A percentile compares a stretch with the other conserved stretches of the same genome.
Evolutionary conservation across 2,329 filamentous ascomycete genomes (phyloP).

Genomic region (Trichoderma guizhouense): DNA sequence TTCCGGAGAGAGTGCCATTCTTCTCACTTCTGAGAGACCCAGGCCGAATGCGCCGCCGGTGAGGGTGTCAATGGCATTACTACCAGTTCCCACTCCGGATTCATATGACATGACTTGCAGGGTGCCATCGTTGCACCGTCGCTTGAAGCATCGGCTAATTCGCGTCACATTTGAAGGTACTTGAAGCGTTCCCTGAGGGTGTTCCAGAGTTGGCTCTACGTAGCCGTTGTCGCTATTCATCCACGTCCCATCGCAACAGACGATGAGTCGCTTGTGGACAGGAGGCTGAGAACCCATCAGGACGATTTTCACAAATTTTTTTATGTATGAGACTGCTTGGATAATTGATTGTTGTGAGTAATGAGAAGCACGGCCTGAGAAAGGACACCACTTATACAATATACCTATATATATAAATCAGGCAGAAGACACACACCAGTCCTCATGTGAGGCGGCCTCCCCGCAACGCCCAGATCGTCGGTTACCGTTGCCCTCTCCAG

Average conservation of each 20-base stretch:
- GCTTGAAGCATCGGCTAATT: slow-evolving; percentile 55
- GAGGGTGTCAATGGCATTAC: slow-evolving; percentile 46
- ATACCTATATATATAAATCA: not conserved
- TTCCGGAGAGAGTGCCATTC: not conserved
- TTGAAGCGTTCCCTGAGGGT: slow-evolving; percentile 42
- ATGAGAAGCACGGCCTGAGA: not conserved
- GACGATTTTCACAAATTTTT: not conserved
- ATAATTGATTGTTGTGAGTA: not conserved
- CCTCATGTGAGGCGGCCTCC: not conserved
- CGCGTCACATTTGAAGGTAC: slow-evolving; percentile 59
- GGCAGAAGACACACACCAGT: not conserved
- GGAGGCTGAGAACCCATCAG: slow-evolving; percentile 1
- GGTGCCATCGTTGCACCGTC: slow-evolving; percentile 47
- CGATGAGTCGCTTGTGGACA: slow-evolving; percentile 44
- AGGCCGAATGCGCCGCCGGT: slow-evolving; percentile 54
- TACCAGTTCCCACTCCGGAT: slow-evolving; percentile 56
- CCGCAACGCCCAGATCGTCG: not conserved
- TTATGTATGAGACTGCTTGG: not conserved
- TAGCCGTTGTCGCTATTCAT: slow-evolving; percentile 51
- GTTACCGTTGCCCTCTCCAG: not conserved
- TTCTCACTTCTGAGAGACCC: slow-evolving; percentile 49
- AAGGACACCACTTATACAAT: not conserved
- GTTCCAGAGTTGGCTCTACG: slow-evolving; percentile 37
- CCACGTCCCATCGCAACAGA: slow-evolving; percentile 55
- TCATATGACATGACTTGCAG: slow-evolving; percentile 61